Conservation (phyloP, 139 green algal species). For the Bryopsis sp. region DNA sequence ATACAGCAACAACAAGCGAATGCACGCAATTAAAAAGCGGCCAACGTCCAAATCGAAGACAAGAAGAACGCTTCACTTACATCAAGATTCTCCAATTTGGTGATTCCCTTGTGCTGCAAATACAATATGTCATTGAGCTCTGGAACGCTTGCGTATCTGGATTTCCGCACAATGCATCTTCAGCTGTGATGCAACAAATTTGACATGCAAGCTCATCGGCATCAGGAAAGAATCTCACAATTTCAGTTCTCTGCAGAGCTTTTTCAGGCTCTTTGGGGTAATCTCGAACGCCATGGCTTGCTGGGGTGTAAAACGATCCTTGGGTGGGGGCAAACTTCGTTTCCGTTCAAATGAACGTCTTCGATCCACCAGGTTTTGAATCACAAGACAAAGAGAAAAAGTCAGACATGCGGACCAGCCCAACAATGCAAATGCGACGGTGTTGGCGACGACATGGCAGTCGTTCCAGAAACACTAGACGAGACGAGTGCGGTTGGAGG, state of each 20-base stretch:
- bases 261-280: conserved; percentile 38
- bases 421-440: too few relatives aligned
- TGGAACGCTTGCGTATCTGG: conserved; percentile 49
- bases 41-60: not conserved
- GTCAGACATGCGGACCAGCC: too few relatives aligned
- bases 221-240: conserved; percentile 32
- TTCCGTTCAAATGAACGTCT: too few relatives aligned
- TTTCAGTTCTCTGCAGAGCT: conserved; percentile 51
- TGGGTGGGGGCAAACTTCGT: too few relatives aligned
- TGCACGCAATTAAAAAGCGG: not conserved
- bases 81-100: conserved; percentile 50
- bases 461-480: too few relatives aligned
- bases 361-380: too few relatives aligned
- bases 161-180: not conserved
- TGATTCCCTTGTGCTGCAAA: conserved; percentile 66
- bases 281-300: conserved; percentile 34
- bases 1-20: too few relatives aligned
- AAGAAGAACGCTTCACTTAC: conserved; percentile 26
- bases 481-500: too few relatives aligned
- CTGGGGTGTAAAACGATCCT: too few relatives aligned
- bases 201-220: not conserved
- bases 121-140: conserved; percentile 70
- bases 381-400: too few relatives aligned
- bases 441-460: too few relatives aligned
- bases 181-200: not conserved